phyloP scores from a whole-genome alignment of 371 early-diverging fungal genomes.

The Mycotypha africana region DNA sequence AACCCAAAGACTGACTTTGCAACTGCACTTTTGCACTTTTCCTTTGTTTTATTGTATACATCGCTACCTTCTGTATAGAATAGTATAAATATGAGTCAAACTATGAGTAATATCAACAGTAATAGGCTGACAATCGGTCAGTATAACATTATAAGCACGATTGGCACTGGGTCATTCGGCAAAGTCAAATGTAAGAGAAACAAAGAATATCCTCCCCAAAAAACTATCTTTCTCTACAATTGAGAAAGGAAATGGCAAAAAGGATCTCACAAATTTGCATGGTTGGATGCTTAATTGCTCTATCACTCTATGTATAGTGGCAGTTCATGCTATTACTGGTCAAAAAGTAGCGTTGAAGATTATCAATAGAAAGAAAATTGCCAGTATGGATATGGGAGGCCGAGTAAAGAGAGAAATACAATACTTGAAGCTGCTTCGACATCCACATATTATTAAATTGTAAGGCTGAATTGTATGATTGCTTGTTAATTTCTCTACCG shows the following conservation, averaged over 20 bases:
- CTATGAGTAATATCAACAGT: conserved; percentile 13
- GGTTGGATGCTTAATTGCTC: no score
- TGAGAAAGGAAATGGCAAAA: no score
- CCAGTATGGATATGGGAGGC: conserved; percentile 89
- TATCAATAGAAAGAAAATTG: conserved; percentile 86
- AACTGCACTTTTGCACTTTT: no score
- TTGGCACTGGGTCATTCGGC: conserved; percentile 95
- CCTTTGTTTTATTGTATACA: no score
- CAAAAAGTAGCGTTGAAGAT: conserved; percentile 96
- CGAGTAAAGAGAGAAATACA: conserved; percentile 97
- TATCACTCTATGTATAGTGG: conserved; percentile 63
- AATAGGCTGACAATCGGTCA: conserved; percentile 77
- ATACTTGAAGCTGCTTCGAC: conserved; percentile 89
- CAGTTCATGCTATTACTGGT: conserved; percentile 87
- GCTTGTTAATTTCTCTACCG: no score
- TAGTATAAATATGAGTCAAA: no score
- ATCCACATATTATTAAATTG: conserved; percentile 98
- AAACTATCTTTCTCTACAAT: no score
- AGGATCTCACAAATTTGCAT: no score
- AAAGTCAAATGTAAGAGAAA: conserved; percentile 91
- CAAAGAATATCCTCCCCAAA: not conserved
- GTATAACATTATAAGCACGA: conserved; percentile 88
- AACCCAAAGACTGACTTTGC: not conserved
- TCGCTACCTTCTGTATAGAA: no score
- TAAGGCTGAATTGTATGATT: no score